These are phyloP conservation scores for Neoscytalidium dimidiatum DNA, from an alignment of 2,329 filamentous ascomycete genomes.

Conservation along the genomic window DNA sequence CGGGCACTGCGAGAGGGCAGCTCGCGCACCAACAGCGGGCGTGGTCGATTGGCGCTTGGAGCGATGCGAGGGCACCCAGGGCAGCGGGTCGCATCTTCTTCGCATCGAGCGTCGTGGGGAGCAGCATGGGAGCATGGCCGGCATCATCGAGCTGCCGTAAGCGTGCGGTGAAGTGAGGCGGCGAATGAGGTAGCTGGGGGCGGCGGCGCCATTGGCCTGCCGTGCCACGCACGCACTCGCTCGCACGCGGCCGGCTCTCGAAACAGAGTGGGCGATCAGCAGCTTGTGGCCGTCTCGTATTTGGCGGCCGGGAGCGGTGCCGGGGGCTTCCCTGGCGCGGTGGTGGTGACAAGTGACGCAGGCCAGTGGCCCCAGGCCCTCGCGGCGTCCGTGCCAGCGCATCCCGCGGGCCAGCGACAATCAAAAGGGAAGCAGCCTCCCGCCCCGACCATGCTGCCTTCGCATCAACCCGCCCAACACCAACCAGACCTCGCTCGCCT, in stretches of 20 bases:
- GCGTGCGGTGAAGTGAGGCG: not conserved
- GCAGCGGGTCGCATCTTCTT: constrained; percentile 8
- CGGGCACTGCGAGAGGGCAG: not conserved
- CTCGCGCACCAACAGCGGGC: not conserved
- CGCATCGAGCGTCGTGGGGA: constrained; percentile 11
- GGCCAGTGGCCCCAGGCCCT: no score
- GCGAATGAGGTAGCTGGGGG: not conserved
- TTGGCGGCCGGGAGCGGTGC: not conserved
- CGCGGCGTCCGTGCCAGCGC: constrained; percentile 11
- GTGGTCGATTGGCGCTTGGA: constrained; percentile 7
- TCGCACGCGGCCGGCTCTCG: constrained; percentile 14
- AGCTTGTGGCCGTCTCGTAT: constrained; percentile 1
- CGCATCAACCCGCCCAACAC: constrained; percentile 24
- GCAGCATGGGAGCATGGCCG: constrained; percentile 8
- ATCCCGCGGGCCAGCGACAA: constrained; percentile 8
- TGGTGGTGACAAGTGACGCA: constrained; percentile 13
- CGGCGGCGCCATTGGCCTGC: not conserved
- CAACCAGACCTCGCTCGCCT: constrained; percentile 21
- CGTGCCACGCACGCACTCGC: not conserved
- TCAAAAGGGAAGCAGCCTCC: constrained; percentile 6
- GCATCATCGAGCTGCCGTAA: constrained; percentile 10
- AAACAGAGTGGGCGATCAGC: constrained; percentile 13
- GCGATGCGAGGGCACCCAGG: constrained; percentile 12
- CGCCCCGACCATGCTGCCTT: not conserved
- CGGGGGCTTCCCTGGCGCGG: not conserved